A percentile compares a stretch with the other conserved stretches of the same genome.
These are phyloP conservation scores for Sarocladium oryzae DNA, from an alignment of 2,329 filamentous ascomycete genomes.

Conservation along the genomic window DNA sequence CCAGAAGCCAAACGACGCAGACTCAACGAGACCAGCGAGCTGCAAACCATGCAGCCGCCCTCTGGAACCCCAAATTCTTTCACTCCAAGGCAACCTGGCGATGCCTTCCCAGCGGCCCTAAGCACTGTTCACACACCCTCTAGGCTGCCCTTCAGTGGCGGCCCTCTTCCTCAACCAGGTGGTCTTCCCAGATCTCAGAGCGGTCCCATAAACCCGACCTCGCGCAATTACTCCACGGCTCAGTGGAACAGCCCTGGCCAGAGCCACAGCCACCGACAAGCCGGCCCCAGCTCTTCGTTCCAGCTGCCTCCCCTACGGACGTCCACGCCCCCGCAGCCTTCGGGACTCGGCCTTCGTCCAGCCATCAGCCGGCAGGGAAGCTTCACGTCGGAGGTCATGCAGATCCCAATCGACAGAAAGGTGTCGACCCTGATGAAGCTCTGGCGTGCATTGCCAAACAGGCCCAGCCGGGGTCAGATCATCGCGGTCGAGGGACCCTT, in stretches of 20 bases:
- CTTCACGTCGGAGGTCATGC: conserved; percentile 59
- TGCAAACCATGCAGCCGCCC: background rate
- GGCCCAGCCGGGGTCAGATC: conserved; percentile 60
- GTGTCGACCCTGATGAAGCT: conserved; percentile 71
- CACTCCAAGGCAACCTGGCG: conserved; percentile 3
- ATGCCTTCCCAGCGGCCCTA: background rate
- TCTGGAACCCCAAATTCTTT: background rate
- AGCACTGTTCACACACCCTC: background rate
- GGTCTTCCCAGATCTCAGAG: conserved; percentile 25
- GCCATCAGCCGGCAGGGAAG: conserved; percentile 7
- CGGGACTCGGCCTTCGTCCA: conserved; percentile 7
- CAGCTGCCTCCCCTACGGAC: conserved; percentile 48
- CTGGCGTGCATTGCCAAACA: conserved; percentile 52
- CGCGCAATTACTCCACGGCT: conserved; percentile 23
- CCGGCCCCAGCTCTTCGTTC: conserved; percentile 28
- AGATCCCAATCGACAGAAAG: conserved; percentile 67
- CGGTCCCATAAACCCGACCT: conserved; percentile 48
- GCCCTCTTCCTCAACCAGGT: conserved; percentile 23
- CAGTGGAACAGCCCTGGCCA: conserved; percentile 3
- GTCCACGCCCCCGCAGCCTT: conserved; percentile 25
- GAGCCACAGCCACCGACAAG: background rate
- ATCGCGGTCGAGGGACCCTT: conserved; percentile 78
- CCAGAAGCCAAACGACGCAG: conserved; percentile 1
- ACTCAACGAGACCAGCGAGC: background rate
- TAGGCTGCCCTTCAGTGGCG: conserved; percentile 7